Evolutionary conservation across 768 basidiomycete genomes (phyloP).

Genomic region (Mycena maculata): DNA sequence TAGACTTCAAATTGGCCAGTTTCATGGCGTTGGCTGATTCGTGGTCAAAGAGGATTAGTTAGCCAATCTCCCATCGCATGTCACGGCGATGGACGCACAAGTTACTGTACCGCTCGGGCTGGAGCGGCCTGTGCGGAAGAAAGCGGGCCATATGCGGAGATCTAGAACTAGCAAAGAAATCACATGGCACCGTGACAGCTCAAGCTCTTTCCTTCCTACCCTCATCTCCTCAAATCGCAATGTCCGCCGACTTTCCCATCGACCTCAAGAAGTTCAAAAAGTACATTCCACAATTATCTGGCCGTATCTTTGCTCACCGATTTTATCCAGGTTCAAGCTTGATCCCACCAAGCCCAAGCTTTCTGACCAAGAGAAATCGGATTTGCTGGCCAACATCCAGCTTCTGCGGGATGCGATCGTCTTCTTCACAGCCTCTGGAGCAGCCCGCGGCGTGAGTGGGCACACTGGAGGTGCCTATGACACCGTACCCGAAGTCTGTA

Average conservation of each 20-base stretch:
- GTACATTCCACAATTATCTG: slow-evolving; percentile 50
- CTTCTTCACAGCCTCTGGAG: slow-evolving; percentile 86
- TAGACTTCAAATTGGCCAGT: too few species aligned
- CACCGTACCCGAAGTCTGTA: slow-evolving; percentile 87
- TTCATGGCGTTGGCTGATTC: too few species aligned
- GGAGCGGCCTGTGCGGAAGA: too few species aligned
- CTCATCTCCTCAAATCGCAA: slow-evolving; percentile 39
- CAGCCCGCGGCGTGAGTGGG: slow-evolving; percentile 87
- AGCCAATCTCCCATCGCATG: too few species aligned
- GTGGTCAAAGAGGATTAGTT: too few species aligned
- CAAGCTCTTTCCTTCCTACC: background rate
- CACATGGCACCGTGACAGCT: background rate
- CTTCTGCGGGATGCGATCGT: slow-evolving; percentile 88
- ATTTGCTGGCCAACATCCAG: slow-evolving; percentile 77
- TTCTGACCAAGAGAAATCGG: slow-evolving; percentile 68
- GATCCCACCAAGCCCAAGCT: slow-evolving; percentile 77
- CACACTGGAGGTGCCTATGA: slow-evolving; percentile 84
- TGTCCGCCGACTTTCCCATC: slow-evolving; percentile 72
- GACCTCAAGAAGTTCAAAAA: slow-evolving; percentile 83
- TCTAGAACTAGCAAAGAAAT: too few species aligned
- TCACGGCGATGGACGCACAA: too few species aligned
- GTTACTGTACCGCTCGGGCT: too few species aligned
- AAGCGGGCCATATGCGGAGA: too few species aligned
- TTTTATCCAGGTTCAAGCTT: slow-evolving; percentile 66
- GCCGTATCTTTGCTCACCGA: slow-evolving; percentile 23